Conservation (phyloP, 2,329 filamentous ascomycete genomes). For the Trichoderma atrobrunneum region DNA sequence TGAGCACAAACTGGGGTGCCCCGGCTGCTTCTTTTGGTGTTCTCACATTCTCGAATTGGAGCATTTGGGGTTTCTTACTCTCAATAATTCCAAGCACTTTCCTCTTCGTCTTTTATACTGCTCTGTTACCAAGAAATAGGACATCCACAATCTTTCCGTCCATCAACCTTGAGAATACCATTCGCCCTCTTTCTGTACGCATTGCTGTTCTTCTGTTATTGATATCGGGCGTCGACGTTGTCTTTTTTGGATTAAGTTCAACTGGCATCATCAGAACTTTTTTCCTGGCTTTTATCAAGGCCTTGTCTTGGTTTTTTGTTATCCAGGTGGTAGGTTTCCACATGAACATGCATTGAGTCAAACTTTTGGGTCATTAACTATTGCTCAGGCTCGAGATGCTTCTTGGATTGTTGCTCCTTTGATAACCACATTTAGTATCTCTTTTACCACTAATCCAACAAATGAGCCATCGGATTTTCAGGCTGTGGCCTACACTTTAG, state of each 20-base stretch:
- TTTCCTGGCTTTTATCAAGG: slow-evolving; percentile 31
- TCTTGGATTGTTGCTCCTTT: slow-evolving; percentile 33
- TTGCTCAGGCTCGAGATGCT: slow-evolving; percentile 29
- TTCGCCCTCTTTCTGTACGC: slow-evolving; percentile 27
- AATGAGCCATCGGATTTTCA: slow-evolving; percentile 28
- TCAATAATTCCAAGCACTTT: slow-evolving; percentile 30
- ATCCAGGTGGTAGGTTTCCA: slow-evolving; percentile 31
- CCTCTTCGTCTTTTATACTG: slow-evolving; percentile 32
- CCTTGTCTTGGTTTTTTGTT: slow-evolving; percentile 36
- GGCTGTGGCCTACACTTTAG: slow-evolving; percentile 28
- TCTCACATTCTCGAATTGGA: slow-evolving; percentile 30
- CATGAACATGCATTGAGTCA: accelerated
- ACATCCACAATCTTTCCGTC: background rate
- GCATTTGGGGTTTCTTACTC: slow-evolving; percentile 23
- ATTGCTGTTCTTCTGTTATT: slow-evolving; percentile 22
- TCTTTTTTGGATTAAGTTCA: slow-evolving; percentile 27
- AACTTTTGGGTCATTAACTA: accelerated
- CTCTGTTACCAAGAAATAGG: slow-evolving; percentile 20
- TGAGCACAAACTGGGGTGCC: slow-evolving; percentile 1
- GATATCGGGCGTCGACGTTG: slow-evolving; percentile 22
- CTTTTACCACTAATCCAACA: slow-evolving; percentile 30
- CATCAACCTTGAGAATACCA: slow-evolving; percentile 28
- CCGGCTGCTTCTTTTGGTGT: slow-evolving; percentile 1
- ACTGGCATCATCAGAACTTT: slow-evolving; percentile 22
- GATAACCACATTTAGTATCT: slow-evolving; percentile 34